These are phyloP conservation scores for Persicaria maculosa DNA, from an alignment of 148 eudicot species.

Conservation along the genomic window DNA sequence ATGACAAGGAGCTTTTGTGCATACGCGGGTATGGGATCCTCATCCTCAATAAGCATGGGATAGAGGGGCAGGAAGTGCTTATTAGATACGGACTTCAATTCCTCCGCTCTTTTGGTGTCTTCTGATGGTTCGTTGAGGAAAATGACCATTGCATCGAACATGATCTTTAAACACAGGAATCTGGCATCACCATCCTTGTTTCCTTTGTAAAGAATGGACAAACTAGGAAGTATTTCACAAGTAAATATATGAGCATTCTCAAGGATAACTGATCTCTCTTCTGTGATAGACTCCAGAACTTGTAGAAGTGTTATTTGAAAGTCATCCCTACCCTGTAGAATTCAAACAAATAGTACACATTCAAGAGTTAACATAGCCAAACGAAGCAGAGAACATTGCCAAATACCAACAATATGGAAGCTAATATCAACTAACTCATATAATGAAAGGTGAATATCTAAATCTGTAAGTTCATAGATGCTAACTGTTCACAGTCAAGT, in stretches of 20 bases:
- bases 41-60: constrained; percentile 76
- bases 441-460: too few species aligned
- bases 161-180: constrained; percentile 81
- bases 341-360: background rate
- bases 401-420: background rate
- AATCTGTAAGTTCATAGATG: too few species aligned
- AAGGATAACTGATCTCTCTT: constrained; percentile 55
- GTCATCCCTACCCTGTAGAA: constrained; percentile 90
- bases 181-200: constrained; percentile 94
- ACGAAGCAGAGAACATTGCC: background rate
- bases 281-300: constrained; percentile 64
- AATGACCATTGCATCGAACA: constrained; percentile 72
- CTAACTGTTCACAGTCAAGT: too few species aligned
- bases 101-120: constrained; percentile 29
- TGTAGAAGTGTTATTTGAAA: constrained; percentile 81
- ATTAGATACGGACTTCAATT: constrained; percentile 58
- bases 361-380: background rate
- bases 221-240: constrained; percentile 70
- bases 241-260: constrained; percentile 40
- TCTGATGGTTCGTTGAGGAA: constrained; percentile 48
- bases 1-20: constrained; percentile 93
- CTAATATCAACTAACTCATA: background rate
- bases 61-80: constrained; percentile 70
- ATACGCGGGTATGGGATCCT: constrained; percentile 89
- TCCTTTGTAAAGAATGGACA: constrained; percentile 79